phyloP scores from a whole-genome alignment of 352 stramenopile species.

The Phytophthora capsici region DNA sequence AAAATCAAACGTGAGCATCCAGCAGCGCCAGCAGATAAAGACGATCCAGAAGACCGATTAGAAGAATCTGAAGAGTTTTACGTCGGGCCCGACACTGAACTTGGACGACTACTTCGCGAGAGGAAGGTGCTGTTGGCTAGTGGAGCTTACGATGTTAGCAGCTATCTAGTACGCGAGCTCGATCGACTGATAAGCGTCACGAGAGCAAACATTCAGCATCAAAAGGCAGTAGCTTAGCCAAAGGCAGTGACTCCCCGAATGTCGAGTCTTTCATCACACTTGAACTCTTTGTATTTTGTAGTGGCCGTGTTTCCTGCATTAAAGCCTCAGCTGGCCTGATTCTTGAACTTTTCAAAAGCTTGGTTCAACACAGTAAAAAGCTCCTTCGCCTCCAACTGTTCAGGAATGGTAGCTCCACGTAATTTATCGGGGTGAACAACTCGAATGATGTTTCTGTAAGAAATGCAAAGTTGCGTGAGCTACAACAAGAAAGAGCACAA shows the following conservation, averaged over 20 bases:
- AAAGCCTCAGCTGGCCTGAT: slow-evolving; percentile 30
- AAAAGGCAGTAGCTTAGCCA: slow-evolving; percentile 14
- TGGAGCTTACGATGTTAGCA: slow-evolving; percentile 65
- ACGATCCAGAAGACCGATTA: slow-evolving; percentile 3
- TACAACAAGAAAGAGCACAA: too few species aligned
- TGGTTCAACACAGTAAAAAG: slow-evolving; percentile 90
- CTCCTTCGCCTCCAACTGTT: slow-evolving; percentile 86
- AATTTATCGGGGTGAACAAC: slow-evolving; percentile 90
- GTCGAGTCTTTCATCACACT: slow-evolving; percentile 16
- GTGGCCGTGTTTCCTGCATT: neutral
- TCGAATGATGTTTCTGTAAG: slow-evolving; percentile 82
- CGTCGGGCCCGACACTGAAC: slow-evolving; percentile 25
- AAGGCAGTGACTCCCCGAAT: neutral
- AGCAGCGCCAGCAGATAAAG: neutral
- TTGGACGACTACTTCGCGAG: slow-evolving; percentile 60
- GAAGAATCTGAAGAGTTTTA: slow-evolving; percentile 1
- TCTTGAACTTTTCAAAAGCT: slow-evolving; percentile 89
- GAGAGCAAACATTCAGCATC: slow-evolving; percentile 31
- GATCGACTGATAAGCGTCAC: slow-evolving; percentile 57
- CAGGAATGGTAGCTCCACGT: slow-evolving; percentile 71
- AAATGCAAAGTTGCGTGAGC: neutral
- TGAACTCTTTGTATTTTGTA: slow-evolving; percentile 10
- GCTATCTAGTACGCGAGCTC: slow-evolving; percentile 72
- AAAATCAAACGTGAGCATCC: neutral
- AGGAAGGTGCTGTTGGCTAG: slow-evolving; percentile 63